Percentiles rank a stretch among this genome's conserved stretches.
Evolutionary conservation across 331 rosid genomes (phyloP).

Genomic region (Quercus tomentella): DNA sequence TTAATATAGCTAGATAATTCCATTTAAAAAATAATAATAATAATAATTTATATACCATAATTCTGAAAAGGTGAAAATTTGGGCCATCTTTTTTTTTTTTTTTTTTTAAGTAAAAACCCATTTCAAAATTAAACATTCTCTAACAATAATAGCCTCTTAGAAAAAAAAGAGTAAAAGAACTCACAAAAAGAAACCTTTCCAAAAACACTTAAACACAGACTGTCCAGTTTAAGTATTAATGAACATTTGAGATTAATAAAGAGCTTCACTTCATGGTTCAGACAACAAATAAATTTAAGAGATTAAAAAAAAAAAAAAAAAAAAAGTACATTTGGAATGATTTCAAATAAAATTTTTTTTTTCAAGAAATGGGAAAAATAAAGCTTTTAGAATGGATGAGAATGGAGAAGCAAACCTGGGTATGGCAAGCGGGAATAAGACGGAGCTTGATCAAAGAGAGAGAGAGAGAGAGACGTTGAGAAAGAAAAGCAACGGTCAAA

Average conservation of each 20-base stretch:
- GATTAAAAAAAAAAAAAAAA: not conserved
- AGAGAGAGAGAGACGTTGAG: slow-evolving; percentile 61
- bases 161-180: not conserved
- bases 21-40: not conserved
- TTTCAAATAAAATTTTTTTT: not conserved
- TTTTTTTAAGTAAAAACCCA: not conserved
- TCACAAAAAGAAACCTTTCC: not conserved
- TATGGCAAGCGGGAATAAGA: slow-evolving; percentile 30
- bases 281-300: not conserved
- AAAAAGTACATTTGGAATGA: not conserved
- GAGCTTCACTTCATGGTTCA: too few species aligned
- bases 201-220: slow-evolving; percentile 2
- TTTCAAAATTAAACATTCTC: not conserved
- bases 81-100: not conserved
- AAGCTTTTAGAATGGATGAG: not conserved
- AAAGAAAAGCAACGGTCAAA: slow-evolving; percentile 96
- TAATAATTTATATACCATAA: not conserved
- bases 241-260: not conserved
- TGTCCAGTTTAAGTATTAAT: not conserved
- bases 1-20: not conserved
- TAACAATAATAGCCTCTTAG: not conserved
- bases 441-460: slow-evolving; percentile 41
- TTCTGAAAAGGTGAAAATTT: not conserved
- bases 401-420: slow-evolving; percentile 35
- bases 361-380: not conserved